Evolutionary conservation across 306 rosid species (phyloP), one percentile per base, ranked within the genome.

Genomic region (Lablab purpureus): DNA sequence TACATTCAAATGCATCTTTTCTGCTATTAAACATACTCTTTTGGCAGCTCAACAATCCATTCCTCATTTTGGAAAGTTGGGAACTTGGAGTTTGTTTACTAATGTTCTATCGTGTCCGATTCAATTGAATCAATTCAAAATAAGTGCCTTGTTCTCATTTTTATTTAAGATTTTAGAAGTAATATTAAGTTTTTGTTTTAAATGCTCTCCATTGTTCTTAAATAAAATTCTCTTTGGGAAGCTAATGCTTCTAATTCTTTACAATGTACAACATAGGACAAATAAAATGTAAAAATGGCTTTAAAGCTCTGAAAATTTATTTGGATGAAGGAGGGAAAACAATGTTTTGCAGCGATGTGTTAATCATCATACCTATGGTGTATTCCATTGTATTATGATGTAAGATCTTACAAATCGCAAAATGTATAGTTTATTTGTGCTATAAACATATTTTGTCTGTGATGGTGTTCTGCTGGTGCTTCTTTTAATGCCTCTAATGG

Each of bases 1-100:
- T 83, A 65, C 55, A 71, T 75, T 75, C 71, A 73, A 69, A 25
- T 55, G 15, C 77, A 49, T 37, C 15, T 75, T 22, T 52, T 58
- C 23, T 56, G 63, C 52, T 30, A 34, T 58, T 50, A 55, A 14
- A 43, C 30, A 49, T 49, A 60, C 77, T 71, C 34, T 69, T 80
- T 43, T 68, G 65, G 14, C 34, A 25, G 76, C 40, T 74, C 74
- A 36, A 19, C 73, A 19, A 27, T 63, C 43, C 30, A 21, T 18
- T 40, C 40, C 60, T 59, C 62, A 69, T 18, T 78, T 17, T 73
- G 45, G 4, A 47, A 28, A 54, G 77, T n/a, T 41, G 63, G 71
- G 65, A 50, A 59, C 63, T 49, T 40, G 55, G 49, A 56, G 49
- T 34, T 37, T 49, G 22, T 62, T 60, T 50, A 34, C 71, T 67